Conservation (phyloP, 306 rosid genomes). For the Oxytropis ochrocephala region DNA sequence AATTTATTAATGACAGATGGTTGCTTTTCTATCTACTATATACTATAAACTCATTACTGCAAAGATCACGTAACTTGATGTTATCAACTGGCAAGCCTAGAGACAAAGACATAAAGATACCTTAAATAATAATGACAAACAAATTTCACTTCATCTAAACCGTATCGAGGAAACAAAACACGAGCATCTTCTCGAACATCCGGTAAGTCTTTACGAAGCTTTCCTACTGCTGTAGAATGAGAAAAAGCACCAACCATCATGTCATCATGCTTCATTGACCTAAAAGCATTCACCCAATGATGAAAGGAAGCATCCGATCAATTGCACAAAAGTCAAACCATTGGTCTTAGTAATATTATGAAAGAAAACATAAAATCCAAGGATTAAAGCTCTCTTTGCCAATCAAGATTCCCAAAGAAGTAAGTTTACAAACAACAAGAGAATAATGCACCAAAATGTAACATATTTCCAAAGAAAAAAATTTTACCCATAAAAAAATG, state of each 20-base stretch:
- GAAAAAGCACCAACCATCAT: constrained; percentile 99
- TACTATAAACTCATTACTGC: not conserved
- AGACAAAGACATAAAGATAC: constrained; percentile 30
- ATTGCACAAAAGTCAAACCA: constrained; percentile 1
- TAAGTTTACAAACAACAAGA: not conserved
- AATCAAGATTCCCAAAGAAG: constrained; percentile 9
- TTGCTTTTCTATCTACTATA: not conserved
- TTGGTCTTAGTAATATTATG: not conserved
- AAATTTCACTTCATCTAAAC: constrained; percentile 77
- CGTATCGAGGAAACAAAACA: constrained; percentile 66
- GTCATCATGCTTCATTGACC: constrained; percentile 80
- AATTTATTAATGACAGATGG: not conserved
- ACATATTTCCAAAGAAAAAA: not conserved
- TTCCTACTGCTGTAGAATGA: constrained; percentile 96
- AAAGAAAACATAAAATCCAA: not conserved
- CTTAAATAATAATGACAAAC: constrained; percentile 85
- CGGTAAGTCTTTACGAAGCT: constrained; percentile 83
- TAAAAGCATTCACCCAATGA: constrained; percentile 82
- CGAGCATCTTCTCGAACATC: constrained; percentile 85
- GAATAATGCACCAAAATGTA: constrained; percentile 11
- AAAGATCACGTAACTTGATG: not conserved
- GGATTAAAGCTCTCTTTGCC: not conserved
- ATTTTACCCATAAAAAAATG: not conserved
- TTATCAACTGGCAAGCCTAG: not conserved
- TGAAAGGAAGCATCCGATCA: not conserved